Conservation (phyloP, 139 green algal genomes). For the Dunaliella primolecta region DNA sequence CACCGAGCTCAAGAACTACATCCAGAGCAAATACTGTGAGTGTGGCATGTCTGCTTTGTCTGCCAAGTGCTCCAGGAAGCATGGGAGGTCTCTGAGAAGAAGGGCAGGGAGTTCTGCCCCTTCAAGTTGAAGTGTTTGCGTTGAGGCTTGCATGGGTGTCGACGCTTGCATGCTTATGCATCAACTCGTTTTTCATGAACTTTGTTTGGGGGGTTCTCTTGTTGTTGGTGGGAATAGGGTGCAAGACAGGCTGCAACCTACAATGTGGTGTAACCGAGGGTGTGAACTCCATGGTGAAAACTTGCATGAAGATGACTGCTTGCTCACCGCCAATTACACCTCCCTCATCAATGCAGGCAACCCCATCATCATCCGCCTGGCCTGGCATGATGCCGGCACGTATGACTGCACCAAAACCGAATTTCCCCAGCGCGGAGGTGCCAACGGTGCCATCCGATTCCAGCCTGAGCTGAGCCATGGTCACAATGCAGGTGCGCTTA, state of each 20-base stretch:
- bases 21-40: background rate
- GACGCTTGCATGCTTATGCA: no score
- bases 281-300: background rate
- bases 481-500: slow-evolving; percentile 68
- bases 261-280: background rate
- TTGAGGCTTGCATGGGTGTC: no score
- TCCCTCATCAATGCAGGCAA: slow-evolving; percentile 30
- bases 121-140: no score
- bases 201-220: no score
- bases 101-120: no score
- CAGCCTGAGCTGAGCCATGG: slow-evolving; percentile 80
- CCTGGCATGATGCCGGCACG: slow-evolving; percentile 77
- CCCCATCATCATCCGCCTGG: slow-evolving; percentile 66
- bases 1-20: background rate
- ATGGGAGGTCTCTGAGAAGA: no score
- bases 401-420: slow-evolving; percentile 55
- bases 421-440: slow-evolving; percentile 63
- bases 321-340: background rate
- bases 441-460: slow-evolving; percentile 86
- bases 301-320: background rate
- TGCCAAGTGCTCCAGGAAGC: no score
- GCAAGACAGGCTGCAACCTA: background rate
- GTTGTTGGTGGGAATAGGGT: no score
- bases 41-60: background rate
- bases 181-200: no score